Base-by-base conservation (phyloP, 805 yeast genomes). In the Sugiyamaella floridensis region DNA sequence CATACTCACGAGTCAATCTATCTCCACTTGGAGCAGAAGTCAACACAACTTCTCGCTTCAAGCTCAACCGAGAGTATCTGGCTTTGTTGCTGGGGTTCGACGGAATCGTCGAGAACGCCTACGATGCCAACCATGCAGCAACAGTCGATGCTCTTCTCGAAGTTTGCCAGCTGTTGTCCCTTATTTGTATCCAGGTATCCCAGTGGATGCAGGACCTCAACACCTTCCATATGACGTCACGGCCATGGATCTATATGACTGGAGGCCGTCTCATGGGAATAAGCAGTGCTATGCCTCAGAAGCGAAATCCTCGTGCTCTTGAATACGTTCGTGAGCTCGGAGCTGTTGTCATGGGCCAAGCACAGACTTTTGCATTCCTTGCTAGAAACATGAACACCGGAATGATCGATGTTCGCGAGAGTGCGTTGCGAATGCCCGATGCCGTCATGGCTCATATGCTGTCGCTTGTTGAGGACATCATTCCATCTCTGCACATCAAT, bases 231-330 rank as follows among this genome's bases (percentile, higher is more conserved):
- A 48, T 49, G 52, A 52, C 55, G 5, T 42, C 55, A n/a, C 48
- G 49, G 4, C 55, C 55, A 10, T 52, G 55, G 55, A 42, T 52
- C 49, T 15, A 40, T n/a, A 16, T 51, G 28, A 41, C 54, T 8
- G 53, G 53, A 10, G 52, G 52, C 2, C 45, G 48, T 10, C 48
- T 51, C 22, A 48, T 51, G 54, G 51, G 50, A 19, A 51, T 51
- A 43, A 51, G 54, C 43, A 51, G 54, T 47, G 50, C 54, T 9
- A 51, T 51, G 54, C 54, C 54, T 19, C 54, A 51, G 47, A 51
- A 51, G 51, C 44, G 54, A 10, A 51, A 51, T 18, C 54, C 54
- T 15, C 20, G 54, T 9, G 51, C 51, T 16, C 43, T 51, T 7
- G 54, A 51, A 40, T 47, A 47, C 15, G 45, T 51, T n/a, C 47